Conservation (phyloP, 345 rosid species). For the Jatropha curcas region DNA sequence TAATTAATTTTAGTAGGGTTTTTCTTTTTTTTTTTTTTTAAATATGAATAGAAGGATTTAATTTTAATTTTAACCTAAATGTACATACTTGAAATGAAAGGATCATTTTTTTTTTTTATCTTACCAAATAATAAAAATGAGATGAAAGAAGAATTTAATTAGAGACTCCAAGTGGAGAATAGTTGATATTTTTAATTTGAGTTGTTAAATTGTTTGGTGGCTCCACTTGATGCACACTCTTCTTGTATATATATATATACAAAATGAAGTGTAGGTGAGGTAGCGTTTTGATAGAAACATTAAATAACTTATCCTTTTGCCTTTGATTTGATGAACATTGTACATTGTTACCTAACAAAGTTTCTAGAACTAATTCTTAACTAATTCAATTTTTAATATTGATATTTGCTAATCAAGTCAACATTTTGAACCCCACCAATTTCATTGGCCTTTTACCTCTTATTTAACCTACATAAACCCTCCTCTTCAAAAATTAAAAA, state of each 20-base stretch:
- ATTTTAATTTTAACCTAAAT: no score
- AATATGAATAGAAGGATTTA: no score
- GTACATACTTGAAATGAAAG: no score
- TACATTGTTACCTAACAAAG: slow-evolving; percentile 6
- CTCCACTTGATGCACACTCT: not conserved
- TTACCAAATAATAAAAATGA: no score
- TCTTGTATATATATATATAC: not conserved
- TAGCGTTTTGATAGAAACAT: not conserved
- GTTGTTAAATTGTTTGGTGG: not conserved
- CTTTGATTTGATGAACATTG: slow-evolving; percentile 13
- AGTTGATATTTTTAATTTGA: not conserved
- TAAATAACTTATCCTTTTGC: not conserved
- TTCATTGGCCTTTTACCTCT: no score
- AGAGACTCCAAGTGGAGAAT: not conserved
- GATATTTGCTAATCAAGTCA: not conserved
- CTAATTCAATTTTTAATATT: not conserved
- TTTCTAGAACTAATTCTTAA: slow-evolving; percentile 9
- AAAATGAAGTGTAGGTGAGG: not conserved
- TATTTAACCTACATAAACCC: no score
- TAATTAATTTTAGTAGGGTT: no score
- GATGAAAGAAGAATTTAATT: no score
- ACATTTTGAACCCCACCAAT: not conserved
- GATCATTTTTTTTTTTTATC: no score
- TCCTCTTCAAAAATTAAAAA: no score
- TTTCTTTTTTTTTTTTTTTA: no score